Percentiles rank a stretch among this genome's conserved stretches.
These are phyloP conservation scores for Pichia terricola DNA, from an alignment of 1,139 yeast genomes.

Conservation along the genomic window DNA sequence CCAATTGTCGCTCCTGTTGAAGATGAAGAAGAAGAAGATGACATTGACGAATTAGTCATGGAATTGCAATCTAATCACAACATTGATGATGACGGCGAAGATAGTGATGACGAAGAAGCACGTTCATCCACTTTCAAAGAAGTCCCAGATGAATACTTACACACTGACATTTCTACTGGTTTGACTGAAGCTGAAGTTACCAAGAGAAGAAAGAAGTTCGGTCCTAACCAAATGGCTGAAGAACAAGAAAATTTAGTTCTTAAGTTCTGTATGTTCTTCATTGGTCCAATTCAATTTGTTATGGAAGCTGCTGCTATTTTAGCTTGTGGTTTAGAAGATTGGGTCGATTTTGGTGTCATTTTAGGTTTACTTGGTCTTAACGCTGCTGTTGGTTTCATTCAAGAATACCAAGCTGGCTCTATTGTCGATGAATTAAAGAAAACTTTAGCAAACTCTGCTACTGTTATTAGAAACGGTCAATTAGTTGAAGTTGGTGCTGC, in stretches of 20 bases:
- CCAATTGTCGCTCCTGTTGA: conserved; percentile 5
- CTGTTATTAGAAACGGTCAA: conserved; percentile 77
- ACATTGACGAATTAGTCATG: conserved; percentile 75
- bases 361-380: conserved; percentile 80
- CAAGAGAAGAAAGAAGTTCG: conserved; percentile 88
- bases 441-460: conserved; percentile 83
- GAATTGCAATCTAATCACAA: conserved; percentile 70
- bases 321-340: conserved; percentile 97
- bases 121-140: conserved; percentile 43
- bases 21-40: conserved; percentile 22
- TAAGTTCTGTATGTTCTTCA: conserved; percentile 86
- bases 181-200: conserved; percentile 71
- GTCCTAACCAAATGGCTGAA: conserved; percentile 91
- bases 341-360: conserved; percentile 99
- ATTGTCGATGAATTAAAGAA: conserved; percentile 92
- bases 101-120: conserved; percentile 40
- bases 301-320: conserved; percentile 98
- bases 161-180: conserved; percentile 81
- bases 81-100: conserved; percentile 8
- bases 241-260: conserved; percentile 75
- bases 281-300: conserved; percentile 98
- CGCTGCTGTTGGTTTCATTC: conserved; percentile 93
- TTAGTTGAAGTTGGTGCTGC: conserved; percentile 65
- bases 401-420: conserved; percentile 96
- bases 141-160: conserved; percentile 82